Evolutionary conservation across 805 yeast species (phyloP).

Genomic region (Myxozyma neotropica): DNA sequence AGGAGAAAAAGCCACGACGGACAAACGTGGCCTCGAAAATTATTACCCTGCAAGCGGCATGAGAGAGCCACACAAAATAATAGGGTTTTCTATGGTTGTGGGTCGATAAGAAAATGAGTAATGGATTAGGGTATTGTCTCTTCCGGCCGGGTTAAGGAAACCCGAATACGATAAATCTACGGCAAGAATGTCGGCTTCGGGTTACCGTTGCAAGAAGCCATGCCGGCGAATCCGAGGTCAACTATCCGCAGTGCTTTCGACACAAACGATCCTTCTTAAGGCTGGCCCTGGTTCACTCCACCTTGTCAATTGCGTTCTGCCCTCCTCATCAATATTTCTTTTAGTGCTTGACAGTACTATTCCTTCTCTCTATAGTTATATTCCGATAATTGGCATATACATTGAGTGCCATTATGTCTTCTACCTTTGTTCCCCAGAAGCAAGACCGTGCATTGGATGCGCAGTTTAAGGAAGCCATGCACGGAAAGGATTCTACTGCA

Average conservation of each 20-base stretch:
- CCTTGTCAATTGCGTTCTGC: background rate
- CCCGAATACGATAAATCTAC: conserved; percentile 11
- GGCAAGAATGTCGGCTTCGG: conserved; percentile 3
- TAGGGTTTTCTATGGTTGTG: too few species aligned
- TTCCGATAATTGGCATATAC: background rate
- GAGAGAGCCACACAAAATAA: too few species aligned
- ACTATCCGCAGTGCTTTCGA: background rate
- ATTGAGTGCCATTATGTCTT: conserved; percentile 13
- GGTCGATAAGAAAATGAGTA: too few species aligned
- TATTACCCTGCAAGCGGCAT: too few species aligned
- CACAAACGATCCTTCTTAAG: background rate
- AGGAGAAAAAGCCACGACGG: too few species aligned
- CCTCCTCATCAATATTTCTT: background rate
- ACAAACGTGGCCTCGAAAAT: too few species aligned
- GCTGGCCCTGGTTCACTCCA: background rate
- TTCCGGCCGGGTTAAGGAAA: background rate
- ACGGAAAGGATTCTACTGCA: conserved; percentile 69
- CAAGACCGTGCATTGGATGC: conserved; percentile 49
- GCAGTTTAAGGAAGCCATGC: conserved; percentile 80
- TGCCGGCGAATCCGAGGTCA: background rate
- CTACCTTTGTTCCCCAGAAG: conserved; percentile 22
- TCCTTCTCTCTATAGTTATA: background rate
- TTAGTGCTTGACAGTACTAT: background rate
- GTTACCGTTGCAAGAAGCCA: background rate
- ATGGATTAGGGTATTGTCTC: too few species aligned